Conservation (phyloP, 768 basidiomycete genomes). For the Clitopilus hobsonii region DNA sequence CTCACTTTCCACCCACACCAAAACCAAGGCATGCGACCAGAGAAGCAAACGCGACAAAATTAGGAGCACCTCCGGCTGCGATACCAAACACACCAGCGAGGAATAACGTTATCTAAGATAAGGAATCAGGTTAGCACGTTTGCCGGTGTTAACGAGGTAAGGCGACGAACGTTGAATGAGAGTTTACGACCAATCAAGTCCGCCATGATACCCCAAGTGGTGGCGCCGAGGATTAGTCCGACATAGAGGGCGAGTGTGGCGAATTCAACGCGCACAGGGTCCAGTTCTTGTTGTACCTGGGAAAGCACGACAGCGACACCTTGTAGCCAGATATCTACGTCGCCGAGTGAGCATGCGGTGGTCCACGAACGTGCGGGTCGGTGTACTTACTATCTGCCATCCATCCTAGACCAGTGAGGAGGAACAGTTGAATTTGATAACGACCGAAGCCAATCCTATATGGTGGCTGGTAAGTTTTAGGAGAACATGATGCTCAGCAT, state of each 20-base stretch:
- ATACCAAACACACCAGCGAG: slow-evolving; percentile 45
- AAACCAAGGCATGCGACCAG: slow-evolving; percentile 44
- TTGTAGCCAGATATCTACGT: slow-evolving; percentile 40
- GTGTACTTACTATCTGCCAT: slow-evolving; percentile 38
- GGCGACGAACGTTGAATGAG: slow-evolving; percentile 33
- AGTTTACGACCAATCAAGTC: slow-evolving; percentile 43
- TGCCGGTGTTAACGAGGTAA: not conserved
- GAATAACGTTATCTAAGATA: slow-evolving; percentile 23
- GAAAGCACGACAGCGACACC: slow-evolving; percentile 41
- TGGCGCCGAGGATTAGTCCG: slow-evolving; percentile 45
- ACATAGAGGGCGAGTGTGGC: slow-evolving; percentile 42
- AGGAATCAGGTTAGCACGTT: not conserved
- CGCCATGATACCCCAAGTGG: slow-evolving; percentile 43
- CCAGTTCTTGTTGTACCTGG: slow-evolving; percentile 37
- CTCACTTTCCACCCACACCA: slow-evolving; percentile 49
- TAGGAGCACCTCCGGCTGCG: slow-evolving; percentile 40
- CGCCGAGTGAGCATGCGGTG: not conserved
- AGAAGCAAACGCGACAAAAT: slow-evolving; percentile 41
- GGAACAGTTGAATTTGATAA: slow-evolving; percentile 45
- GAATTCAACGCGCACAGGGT: slow-evolving; percentile 38
- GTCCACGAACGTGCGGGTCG: not conserved
- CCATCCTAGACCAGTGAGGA: slow-evolving; percentile 44
- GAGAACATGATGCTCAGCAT: not conserved
- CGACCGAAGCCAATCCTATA: slow-evolving; percentile 44
- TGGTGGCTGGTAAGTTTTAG: not conserved